Base-by-base conservation (phyloP, 2,329 filamentous ascomycete species). In the Elsinoe necatrix region DNA sequence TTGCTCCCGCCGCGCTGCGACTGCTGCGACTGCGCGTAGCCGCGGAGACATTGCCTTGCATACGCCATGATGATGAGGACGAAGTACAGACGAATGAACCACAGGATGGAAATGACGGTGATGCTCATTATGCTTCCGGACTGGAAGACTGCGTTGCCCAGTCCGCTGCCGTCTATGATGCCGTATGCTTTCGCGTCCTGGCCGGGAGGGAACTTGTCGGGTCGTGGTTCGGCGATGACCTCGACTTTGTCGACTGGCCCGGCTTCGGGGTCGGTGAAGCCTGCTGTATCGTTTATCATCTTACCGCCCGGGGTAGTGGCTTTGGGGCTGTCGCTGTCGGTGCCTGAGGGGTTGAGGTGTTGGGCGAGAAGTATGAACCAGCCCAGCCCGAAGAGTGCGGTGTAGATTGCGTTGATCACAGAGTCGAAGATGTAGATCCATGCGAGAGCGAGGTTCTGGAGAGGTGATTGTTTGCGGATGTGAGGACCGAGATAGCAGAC, bases 351-450 rank as follows among this genome's bases (percentile, higher is more conserved):
- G 56, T 77, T 73, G 54, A 80, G 73, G 65, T 81, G 75, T 59
- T 79, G 75, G 34, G 78, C 82, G 47, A 88, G 76, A n/a, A 85
- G 80, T 59, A 92, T 76, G 72, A 95, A 95, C 91, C 91, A 96
- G 51, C 85, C 83, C 56, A 89, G 75, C 39, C 86, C 89, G 67
- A 96, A 96, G 7, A 85, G 80, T 45, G 82, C 79, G 0, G 91
- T 95, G 73, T 92, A 95, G 1, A 82, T 80, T 18, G 84, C 83
- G 71, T 95, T 96, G 70, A 95, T 80, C 55, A 87, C 66, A 8
- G 86, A 89, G 73, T 96, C 91, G 64, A 95, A 69, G 11, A 88
- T 76, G 71, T 95, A 95, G 56, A 95, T 77, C 80, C 89, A 95
- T 2, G 89, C 89, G 54, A 96, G 81, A 1, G 83, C 81, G 23